Conservation (phyloP, 1,284 basidiomycete species). For the Farysia itapuensis region DNA sequence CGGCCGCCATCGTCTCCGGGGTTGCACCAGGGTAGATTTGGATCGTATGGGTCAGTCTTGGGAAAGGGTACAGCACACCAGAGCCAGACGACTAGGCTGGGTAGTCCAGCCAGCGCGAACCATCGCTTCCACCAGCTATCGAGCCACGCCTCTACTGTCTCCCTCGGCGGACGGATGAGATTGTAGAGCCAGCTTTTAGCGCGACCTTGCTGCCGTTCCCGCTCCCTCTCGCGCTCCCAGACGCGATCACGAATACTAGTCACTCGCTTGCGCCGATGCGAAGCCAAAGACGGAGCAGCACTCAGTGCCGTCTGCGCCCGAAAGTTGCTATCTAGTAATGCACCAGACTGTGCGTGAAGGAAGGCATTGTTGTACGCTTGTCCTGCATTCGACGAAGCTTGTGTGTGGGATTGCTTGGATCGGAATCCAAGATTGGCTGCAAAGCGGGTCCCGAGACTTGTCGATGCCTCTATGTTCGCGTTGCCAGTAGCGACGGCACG, state of each 20-base stretch:
- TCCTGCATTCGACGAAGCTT: too few species aligned
- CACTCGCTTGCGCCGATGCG: slow-evolving; percentile 16
- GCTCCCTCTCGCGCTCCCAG: slow-evolving; percentile 30
- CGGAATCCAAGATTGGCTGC: slow-evolving; percentile 25
- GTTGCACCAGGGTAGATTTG: slow-evolving; percentile 43
- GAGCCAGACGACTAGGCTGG: slow-evolving; percentile 64
- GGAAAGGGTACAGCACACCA: slow-evolving; percentile 67
- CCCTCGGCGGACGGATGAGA: slow-evolving; percentile 61
- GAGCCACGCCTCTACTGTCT: slow-evolving; percentile 63
- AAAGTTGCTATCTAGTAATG: too few species aligned
- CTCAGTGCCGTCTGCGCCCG: slow-evolving; percentile 5
- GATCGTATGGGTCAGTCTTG: slow-evolving; percentile 62
- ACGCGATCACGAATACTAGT: slow-evolving; percentile 27
- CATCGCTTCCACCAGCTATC: slow-evolving; percentile 64
- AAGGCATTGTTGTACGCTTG: too few species aligned
- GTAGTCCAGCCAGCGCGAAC: slow-evolving; percentile 63
- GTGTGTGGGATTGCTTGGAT: too few species aligned
- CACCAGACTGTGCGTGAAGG: too few species aligned
- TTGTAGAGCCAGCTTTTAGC: slow-evolving; percentile 39
- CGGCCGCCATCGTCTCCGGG: slow-evolving; percentile 23
- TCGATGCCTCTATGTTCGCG: slow-evolving; percentile 6
- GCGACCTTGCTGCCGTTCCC: slow-evolving; percentile 18
- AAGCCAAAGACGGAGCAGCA: slow-evolving; percentile 23
- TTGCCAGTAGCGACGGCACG: slow-evolving; percentile 8
- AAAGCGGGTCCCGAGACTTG: slow-evolving; percentile 21